A percentile compares a stretch with the other conserved stretches of the same genome.
phyloP scores from a whole-genome alignment of 805 yeast species.

The Metschnikowia dekortorum region DNA sequence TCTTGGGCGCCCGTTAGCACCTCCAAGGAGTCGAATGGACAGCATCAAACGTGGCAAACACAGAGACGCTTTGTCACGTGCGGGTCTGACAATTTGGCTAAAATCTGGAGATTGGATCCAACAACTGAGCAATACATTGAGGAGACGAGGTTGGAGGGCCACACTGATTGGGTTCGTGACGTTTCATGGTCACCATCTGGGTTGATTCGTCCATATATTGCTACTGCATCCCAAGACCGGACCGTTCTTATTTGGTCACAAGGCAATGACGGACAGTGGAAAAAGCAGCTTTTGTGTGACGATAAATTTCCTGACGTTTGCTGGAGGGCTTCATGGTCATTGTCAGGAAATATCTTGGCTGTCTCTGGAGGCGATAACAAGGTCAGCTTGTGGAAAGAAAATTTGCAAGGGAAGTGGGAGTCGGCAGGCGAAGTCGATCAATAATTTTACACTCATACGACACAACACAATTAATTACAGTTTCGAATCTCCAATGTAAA shows the following conservation, averaged over 20 bases:
- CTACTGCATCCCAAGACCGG: constrained; percentile 95
- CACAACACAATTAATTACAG: neutral
- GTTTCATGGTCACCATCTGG: constrained; percentile 97
- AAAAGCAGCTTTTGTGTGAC: constrained; percentile 64
- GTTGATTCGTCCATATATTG: constrained; percentile 81
- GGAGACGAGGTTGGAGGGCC: constrained; percentile 82
- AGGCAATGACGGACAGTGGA: constrained; percentile 70
- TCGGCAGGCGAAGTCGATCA: constrained; percentile 95
- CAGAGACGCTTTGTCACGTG: constrained; percentile 84
- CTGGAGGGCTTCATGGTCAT: constrained; percentile 98
- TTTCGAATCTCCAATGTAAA: neutral
- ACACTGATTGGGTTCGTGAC: constrained; percentile 97
- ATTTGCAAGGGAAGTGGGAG: constrained; percentile 91
- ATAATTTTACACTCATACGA: constrained; percentile 24
- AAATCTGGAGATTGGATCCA: constrained; percentile 76
- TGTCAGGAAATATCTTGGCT: constrained; percentile 92
- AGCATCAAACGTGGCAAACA: constrained; percentile 2
- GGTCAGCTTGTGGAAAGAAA: constrained; percentile 95
- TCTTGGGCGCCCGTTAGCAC: constrained; percentile 79
- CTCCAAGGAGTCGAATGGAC: constrained; percentile 25
- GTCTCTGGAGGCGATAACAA: constrained; percentile 95
- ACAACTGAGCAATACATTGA: constrained; percentile 54
- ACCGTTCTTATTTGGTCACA: constrained; percentile 95
- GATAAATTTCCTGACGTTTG: constrained; percentile 94
- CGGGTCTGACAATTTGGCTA: constrained; percentile 91